Evolutionary conservation across 192 early-diverging fungal genomes (phyloP), one percentile per base, ranked within the genome.

Genomic region (Backusella parvicylindrica): DNA sequence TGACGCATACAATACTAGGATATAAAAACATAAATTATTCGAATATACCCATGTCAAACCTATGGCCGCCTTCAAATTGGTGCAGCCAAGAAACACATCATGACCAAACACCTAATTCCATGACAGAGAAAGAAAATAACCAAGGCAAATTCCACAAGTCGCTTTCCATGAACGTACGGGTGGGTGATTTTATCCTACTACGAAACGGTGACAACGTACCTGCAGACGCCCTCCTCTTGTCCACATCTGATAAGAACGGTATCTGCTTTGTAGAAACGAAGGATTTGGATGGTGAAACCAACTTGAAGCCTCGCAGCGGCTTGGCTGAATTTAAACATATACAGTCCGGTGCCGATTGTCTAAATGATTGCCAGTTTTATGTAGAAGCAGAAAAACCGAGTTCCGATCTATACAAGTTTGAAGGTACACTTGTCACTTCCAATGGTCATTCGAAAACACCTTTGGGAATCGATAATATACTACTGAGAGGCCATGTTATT

Each of bases 201-300:
- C 82, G 86, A 40, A 95, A 95, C 73, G 90, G 93, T 74, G 94
- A 97, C 72, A 85, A 87, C 6, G 89, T 95, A 18, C 96, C 96
- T 0, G 93, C 96, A 0, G 96, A 97, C 73, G 84, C 94, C 36
- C 82, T 96, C 30, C 85, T 97, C 41, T 75, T 97, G 33, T 87
- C 94, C 2, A 93, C 95, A 3, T 91, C 91, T 6, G 93, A 94
- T 49, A 87, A 87, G 5, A 92, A 95, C 50, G 87, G 86, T 15
- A 77, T 89, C 12, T 96, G 94, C 76, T 97, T 92, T 79, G 88
- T 97, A 21, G 97, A 98, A 81, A 99, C 97, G 6, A 96, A 95
- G 77, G 95, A 97, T 79, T 78, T 99, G 65, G 97, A 99, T 73
- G 97, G 97, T 40, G 97, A 99, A 81, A 99, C 97, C n/a, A 99